Base-by-base conservation (phyloP, 2,329 filamentous ascomycete species). In the Lachnellula subtilissima region DNA sequence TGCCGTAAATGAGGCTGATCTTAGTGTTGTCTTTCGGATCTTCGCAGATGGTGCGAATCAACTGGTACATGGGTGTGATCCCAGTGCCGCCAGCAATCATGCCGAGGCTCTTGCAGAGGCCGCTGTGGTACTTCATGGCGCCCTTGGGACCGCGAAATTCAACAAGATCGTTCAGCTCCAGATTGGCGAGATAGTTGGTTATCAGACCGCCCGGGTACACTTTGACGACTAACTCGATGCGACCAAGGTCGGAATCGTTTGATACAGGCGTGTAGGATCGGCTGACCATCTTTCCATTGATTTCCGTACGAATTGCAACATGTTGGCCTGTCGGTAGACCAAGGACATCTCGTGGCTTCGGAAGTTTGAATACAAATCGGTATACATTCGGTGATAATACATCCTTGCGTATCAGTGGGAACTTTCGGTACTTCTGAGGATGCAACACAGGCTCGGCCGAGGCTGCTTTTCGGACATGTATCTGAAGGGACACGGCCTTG, bases 31-130 rank as follows among this genome's bases (percentile, higher is more conserved):
- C 84, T 6, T 69, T 71, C n/a, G 77, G 72, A 53, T 86, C 79
- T 64, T 85, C 82, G 63, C 81, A 84, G 54, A 86, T 83, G 45
- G 82, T 81, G 4, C 82, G 78, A 64, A 86, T 84, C 6, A 87
- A 69, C 64, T 86, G 83, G 66, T 76, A 82, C 77, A 83, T 81
- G 2, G 81, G 80, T 1, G 81, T 80, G 56, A 80, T 78, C 5
- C 78, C 78, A 45, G 75, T 76, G 15, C 77, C 77, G 37, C 80
- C 80, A 1, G 78, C 79, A 1, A 84, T 65, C 80, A 84, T 83
- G 54, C 79, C 79, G 42, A 84, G 75, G 43, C 72, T 68, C 60
- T 71, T 73, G 49, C 70, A 72, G 0, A 76, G 67, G 0, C 72
- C 72, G 19, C 71, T 72, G 15, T 65, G 66, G 64, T 83, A 83